phyloP scores from a whole-genome alignment of 139 green algal species.

The Astrephomene gubernaculifera region DNA sequence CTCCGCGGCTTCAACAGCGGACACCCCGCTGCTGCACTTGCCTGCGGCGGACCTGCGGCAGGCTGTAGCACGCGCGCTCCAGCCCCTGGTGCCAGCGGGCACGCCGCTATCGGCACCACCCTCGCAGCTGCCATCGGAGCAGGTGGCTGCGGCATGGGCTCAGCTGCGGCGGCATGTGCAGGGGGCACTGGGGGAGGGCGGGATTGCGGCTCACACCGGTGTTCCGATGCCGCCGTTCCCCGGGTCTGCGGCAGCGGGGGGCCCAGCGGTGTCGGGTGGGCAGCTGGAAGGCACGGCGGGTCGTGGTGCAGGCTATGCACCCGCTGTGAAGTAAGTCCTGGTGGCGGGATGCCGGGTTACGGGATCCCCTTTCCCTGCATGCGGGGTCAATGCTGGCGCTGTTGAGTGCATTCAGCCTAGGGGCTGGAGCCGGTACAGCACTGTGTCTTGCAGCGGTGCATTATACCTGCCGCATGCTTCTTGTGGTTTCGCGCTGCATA shows the following conservation, averaged over 20 bases:
- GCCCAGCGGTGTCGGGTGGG: neutral
- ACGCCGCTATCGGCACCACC: neutral
- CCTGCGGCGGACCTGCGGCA: neutral
- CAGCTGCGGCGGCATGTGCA: neutral
- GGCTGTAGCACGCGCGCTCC: slow-evolving; percentile 21
- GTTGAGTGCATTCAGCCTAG: too few species aligned
- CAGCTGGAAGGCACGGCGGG: neutral
- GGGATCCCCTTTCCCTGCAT: too few species aligned
- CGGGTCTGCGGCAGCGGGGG: too few species aligned
- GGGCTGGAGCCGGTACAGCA: too few species aligned
- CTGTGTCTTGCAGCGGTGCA: too few species aligned
- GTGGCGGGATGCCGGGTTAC: too few species aligned
- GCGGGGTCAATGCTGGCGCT: too few species aligned
- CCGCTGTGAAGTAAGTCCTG: slow-evolving; percentile 15
- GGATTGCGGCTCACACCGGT: neutral
- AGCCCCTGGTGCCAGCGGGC: slow-evolving; percentile 17
- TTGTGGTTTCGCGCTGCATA: too few species aligned
- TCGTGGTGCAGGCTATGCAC: neutral
- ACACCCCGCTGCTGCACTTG: neutral
- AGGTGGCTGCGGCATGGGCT: slow-evolving; percentile 20
- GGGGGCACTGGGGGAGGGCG: neutral
- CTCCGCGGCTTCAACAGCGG: neutral
- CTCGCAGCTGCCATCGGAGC: neutral
- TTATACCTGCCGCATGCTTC: too few species aligned
- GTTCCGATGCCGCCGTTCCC: slow-evolving; percentile 2